Evolutionary conservation across 768 basidiomycete species (phyloP).

Genomic region (Pulveroboletus sp.): DNA sequence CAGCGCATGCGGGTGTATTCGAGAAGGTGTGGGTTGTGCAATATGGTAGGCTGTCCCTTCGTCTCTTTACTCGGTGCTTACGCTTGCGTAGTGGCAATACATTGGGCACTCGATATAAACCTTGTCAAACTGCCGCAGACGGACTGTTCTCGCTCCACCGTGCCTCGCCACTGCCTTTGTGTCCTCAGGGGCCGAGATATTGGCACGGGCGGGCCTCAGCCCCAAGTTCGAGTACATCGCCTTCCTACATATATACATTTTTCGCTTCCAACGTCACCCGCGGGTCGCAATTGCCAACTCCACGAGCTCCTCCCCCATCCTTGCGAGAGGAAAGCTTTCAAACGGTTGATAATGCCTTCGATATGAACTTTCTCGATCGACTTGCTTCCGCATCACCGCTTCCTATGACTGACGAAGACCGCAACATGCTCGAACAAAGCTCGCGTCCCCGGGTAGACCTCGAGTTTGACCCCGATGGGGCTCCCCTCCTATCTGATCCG

Average conservation of each 20-base stretch:
- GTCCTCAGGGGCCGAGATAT: conserved; percentile 40
- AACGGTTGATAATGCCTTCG: conserved; percentile 23
- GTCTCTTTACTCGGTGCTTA: conserved; percentile 8
- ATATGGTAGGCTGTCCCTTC: conserved; percentile 39
- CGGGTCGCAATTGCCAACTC: conserved; percentile 18
- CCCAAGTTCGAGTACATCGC: conserved; percentile 13
- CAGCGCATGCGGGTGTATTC: conserved; percentile 60
- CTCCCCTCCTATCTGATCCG: conserved; percentile 32
- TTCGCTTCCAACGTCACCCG: conserved; percentile 42
- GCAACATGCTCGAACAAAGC: conserved; percentile 9
- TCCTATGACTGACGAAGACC: conserved; percentile 34
- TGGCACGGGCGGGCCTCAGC: conserved; percentile 32
- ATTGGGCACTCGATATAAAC: conserved; percentile 57
- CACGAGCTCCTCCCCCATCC: background rate
- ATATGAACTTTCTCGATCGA: conserved; percentile 40
- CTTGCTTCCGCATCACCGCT: conserved; percentile 34
- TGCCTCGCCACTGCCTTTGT: conserved; percentile 20
- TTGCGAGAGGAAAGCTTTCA: conserved; percentile 19
- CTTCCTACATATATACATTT: conserved; percentile 40
- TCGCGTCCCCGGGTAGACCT: conserved; percentile 13
- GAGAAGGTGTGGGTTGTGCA: conserved; percentile 65
- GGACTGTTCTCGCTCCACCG: conserved; percentile 32
- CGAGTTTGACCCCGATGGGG: conserved; percentile 43
- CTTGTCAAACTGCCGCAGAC: conserved; percentile 53
- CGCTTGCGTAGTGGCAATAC: conserved; percentile 52